Percentiles rank a stretch among this genome's conserved stretches.
These are phyloP conservation scores for Candida nanaspora DNA, from an alignment of 805 yeast genomes.

Conservation along the genomic window DNA sequence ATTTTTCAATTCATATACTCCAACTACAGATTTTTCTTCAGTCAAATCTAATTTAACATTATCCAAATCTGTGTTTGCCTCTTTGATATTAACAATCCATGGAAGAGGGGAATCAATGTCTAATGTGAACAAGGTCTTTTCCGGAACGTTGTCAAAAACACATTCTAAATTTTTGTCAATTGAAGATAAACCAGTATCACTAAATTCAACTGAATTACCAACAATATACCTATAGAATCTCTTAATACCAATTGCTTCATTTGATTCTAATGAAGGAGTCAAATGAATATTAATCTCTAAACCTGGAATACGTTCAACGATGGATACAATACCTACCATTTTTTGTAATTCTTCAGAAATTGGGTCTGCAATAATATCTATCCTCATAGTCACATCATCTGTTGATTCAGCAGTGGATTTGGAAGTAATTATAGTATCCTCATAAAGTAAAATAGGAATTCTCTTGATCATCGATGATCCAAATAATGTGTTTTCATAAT, in stretches of 20 bases:
- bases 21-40: slow-evolving; percentile 28
- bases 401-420: not conserved
- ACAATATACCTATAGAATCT: slow-evolving; percentile 50
- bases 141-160: slow-evolving; percentile 41
- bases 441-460: not conserved
- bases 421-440: not conserved
- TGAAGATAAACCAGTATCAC: not conserved
- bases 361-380: slow-evolving; percentile 67
- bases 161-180: slow-evolving; percentile 10
- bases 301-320: slow-evolving; percentile 42
- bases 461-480: not conserved
- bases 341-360: slow-evolving; percentile 62
- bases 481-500: slow-evolving; percentile 20
- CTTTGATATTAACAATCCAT: slow-evolving; percentile 58
- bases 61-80: slow-evolving; percentile 53
- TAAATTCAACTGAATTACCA: slow-evolving; percentile 26
- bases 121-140: slow-evolving; percentile 41
- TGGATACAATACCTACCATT: slow-evolving; percentile 35
- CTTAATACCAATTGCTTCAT: slow-evolving; percentile 33
- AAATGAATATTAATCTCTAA: not conserved
- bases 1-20: slow-evolving; percentile 42
- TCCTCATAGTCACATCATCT: slow-evolving; percentile 22
- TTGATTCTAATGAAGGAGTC: slow-evolving; percentile 19
- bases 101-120: slow-evolving; percentile 55
- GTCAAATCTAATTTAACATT: slow-evolving; percentile 43